Base-by-base conservation (phyloP, 1,284 basidiomycete species). In the Mycena citricolor region DNA sequence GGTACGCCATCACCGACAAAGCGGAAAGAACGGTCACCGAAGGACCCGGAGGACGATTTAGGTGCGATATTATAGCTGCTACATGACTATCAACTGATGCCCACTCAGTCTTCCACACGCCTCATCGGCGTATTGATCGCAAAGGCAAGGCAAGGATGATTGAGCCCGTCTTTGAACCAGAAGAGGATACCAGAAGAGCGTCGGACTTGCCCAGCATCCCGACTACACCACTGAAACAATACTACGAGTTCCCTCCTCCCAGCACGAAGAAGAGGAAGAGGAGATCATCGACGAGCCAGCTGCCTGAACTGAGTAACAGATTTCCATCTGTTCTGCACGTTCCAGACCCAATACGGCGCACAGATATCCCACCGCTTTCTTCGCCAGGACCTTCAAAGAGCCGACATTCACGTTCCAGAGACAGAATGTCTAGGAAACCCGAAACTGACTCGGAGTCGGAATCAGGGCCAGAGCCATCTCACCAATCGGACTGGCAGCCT, bases 111-210 rank as follows among this genome's bases (percentile, higher is more conserved):
- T n/a, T n/a, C n/a, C n/a, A n/a, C n/a, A n/a, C n/a, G n/a, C n/a
- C n/a, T n/a, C 22, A 11, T 5, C 14, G 1, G 8, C 5, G 2
- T 32, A 16, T 17, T 8, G 35, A 46, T 35, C 39, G 35, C 16
- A 51, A 51, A 20, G 49, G 44, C 24, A 51, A 51, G 13, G 30
- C 38, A 4, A 39, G 28, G 30, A 13, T 23, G 14, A 17, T 37
- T 16, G 49, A 47, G 10, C n/a, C 21, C 3, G 35, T n/a, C n/a
- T n/a, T n/a, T n/a, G n/a, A n/a, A n/a, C n/a, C n/a, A n/a, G n/a
- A n/a, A n/a, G n/a, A n/a, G n/a, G n/a, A n/a, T n/a, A n/a, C n/a
- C n/a, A n/a, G n/a, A n/a, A n/a, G n/a, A n/a, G n/a, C n/a, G n/a
- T n/a, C n/a, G n/a, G n/a, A n/a, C n/a, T n/a, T n/a, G n/a, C n/a